phyloP scores from a whole-genome alignment of 2,329 filamentous ascomycete genomes.

The Aspergillus fructus region DNA sequence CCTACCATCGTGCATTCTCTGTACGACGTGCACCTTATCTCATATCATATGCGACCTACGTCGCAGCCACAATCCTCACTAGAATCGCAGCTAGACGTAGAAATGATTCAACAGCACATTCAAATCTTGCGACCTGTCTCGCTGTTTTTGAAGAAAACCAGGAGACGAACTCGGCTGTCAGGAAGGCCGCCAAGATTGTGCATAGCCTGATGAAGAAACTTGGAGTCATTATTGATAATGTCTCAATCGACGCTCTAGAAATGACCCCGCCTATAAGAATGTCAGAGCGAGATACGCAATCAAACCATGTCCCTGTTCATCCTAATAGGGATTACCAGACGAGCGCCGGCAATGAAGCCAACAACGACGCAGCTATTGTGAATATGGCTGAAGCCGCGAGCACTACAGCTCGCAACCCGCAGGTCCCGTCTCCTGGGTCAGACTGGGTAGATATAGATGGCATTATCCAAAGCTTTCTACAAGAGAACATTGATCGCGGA shows the following conservation, averaged over 20 bases:
- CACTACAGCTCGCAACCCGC: not conserved
- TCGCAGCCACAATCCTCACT: not conserved
- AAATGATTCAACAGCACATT: not conserved
- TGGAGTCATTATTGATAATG: not conserved
- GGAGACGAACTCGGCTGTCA: not conserved
- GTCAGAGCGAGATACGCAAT: not conserved
- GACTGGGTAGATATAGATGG: not conserved
- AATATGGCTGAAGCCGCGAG: not conserved
- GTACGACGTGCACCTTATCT: not conserved
- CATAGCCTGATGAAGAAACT: not conserved
- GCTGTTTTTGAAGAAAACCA: not conserved
- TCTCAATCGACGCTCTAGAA: not conserved
- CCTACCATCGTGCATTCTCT: not conserved
- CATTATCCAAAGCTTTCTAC: not conserved
- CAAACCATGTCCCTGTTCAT: not conserved
- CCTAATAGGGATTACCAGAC: not conserved
- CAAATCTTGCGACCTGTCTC: not conserved
- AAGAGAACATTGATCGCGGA: not conserved
- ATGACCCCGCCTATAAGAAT: not conserved
- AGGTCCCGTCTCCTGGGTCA: not conserved
- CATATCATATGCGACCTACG: not conserved
- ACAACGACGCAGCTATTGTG: not conserved
- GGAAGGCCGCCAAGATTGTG: not conserved
- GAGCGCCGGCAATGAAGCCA: not conserved
- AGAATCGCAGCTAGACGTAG: not conserved